Conservation (phyloP, 1,139 yeast species). For the Candida neerlandica region DNA sequence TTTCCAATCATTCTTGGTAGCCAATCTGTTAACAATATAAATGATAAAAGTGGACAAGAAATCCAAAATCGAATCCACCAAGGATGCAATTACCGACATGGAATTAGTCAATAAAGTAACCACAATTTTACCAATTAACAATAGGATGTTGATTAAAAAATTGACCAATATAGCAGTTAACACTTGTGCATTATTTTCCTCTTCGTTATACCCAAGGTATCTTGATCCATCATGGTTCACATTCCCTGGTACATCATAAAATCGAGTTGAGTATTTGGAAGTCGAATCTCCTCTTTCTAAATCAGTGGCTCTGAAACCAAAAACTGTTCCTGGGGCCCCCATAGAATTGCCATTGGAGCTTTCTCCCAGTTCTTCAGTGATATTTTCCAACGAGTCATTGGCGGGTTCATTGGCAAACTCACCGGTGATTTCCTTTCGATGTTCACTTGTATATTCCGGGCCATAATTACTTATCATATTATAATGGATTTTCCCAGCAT, state of each 20-base stretch:
- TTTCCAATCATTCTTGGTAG: conserved; percentile 57
- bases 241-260: conserved; percentile 59
- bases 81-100: conserved; percentile 74
- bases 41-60: conserved; percentile 76
- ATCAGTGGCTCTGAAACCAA: conserved; percentile 8
- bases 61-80: conserved; percentile 75
- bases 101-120: conserved; percentile 71
- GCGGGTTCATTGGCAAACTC: not conserved
- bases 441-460: conserved; percentile 17
- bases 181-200: conserved; percentile 47
- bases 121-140: conserved; percentile 61
- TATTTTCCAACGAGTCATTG: conserved; percentile 21
- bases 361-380: conserved; percentile 20
- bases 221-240: conserved; percentile 44
- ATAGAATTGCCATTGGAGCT: not conserved
- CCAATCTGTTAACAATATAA: conserved; percentile 60
- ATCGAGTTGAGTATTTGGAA: conserved; percentile 27
- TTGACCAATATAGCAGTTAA: conserved; percentile 66
- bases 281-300: conserved; percentile 14
- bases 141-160: conserved; percentile 59
- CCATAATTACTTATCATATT: conserved; percentile 65
- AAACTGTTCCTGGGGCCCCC: not conserved
- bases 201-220: conserved; percentile 30
- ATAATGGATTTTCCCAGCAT: conserved; percentile 66
- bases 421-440: not conserved